Evolutionary conservation across 176 grass and related monocot species (phyloP).

Genomic region (Bolboschoenus planiculmis): DNA sequence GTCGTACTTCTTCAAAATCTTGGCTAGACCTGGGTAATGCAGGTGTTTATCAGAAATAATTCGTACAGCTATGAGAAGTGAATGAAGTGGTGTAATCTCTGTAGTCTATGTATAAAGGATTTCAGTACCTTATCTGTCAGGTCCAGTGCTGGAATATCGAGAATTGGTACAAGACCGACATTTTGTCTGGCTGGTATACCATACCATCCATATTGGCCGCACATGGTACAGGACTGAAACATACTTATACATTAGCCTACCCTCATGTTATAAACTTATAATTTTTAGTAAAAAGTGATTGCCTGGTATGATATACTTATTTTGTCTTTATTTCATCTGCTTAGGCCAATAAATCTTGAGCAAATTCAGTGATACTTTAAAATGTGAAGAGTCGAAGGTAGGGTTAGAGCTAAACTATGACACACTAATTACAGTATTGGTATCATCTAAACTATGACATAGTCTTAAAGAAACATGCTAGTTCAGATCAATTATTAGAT

Average conservation of each 20-base stretch:
- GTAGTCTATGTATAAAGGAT: neutral
- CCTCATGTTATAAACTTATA: neutral
- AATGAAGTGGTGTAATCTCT: neutral
- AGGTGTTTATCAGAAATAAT: neutral
- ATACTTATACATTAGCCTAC: neutral
- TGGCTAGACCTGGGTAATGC: constrained; percentile 40
- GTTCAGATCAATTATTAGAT: neutral
- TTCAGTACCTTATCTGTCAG: no score
- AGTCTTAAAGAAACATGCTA: neutral
- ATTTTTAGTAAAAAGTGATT: neutral
- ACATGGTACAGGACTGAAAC: neutral
- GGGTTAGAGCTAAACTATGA: neutral
- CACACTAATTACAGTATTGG: neutral
- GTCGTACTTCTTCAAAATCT: constrained; percentile 95
- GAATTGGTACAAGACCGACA: neutral
- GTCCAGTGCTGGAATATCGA: neutral
- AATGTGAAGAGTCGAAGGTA: neutral
- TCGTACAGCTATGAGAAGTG: neutral
- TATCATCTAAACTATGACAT: neutral
- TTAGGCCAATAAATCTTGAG: neutral
- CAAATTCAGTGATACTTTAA: no score
- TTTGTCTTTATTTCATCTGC: neutral
- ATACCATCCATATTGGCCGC: neutral
- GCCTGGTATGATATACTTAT: neutral
- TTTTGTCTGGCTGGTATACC: neutral